Evolutionary conservation across 73 alveolate genomes (phyloP).

Genomic region (Tetrahymena borealis): DNA sequence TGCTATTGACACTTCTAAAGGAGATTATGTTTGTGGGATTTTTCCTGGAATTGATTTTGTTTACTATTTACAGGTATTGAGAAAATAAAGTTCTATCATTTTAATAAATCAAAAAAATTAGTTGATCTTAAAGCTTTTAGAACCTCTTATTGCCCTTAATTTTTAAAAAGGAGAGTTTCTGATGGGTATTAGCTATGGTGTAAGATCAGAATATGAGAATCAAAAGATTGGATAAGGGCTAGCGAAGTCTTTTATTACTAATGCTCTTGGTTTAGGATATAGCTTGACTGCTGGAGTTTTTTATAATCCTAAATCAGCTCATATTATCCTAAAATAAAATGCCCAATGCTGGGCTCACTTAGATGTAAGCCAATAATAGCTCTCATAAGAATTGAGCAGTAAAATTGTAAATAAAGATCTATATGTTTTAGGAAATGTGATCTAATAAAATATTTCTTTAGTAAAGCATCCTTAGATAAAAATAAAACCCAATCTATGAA

Average conservation of each 20-base stretch:
- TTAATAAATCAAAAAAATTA: background rate
- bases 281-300: background rate
- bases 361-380: background rate
- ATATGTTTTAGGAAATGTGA: background rate
- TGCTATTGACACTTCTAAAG: background rate
- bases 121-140: background rate
- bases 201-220: background rate
- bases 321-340: background rate
- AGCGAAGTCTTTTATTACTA: background rate
- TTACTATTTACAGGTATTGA: background rate
- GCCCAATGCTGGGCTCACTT: background rate
- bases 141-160: background rate
- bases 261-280: background rate
- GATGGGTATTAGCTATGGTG: background rate
- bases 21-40: background rate
- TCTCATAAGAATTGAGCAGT: background rate
- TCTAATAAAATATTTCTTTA: background rate
- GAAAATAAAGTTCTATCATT: background rate
- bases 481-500: background rate
- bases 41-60: background rate
- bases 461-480: background rate
- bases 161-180: background rate
- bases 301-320: background rate
- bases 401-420: background rate
- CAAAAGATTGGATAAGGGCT: background rate